Evolutionary conservation across 805 yeast genomes (phyloP).

Genomic region (Saccharomycopsis sp.): DNA sequence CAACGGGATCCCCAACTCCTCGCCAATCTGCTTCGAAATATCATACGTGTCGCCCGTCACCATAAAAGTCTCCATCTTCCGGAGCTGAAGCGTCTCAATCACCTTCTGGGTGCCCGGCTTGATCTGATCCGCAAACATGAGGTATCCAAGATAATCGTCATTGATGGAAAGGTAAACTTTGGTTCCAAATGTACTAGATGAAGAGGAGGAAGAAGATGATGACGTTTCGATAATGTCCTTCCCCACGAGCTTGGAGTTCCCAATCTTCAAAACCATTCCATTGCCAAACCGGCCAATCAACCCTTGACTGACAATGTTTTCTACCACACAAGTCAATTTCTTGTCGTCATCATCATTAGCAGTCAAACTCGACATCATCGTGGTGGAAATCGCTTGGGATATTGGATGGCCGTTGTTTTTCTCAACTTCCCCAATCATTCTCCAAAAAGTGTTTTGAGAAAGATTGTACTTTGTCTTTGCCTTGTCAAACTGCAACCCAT

Average conservation of each 20-base stretch:
- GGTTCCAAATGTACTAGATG: slow-evolving; percentile 19
- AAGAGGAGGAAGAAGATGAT: slow-evolving; percentile 3
- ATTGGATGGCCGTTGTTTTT: slow-evolving; percentile 74
- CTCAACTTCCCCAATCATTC: slow-evolving; percentile 39
- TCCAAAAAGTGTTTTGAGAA: slow-evolving; percentile 17
- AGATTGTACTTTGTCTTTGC: not conserved
- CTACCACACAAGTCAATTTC: too few species aligned
- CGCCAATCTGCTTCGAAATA: slow-evolving; percentile 59
- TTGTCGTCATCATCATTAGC: too few species aligned
- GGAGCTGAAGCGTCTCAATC: slow-evolving; percentile 40
- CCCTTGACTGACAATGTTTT: slow-evolving; percentile 33
- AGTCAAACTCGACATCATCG: slow-evolving; percentile 18
- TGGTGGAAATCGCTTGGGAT: not conserved
- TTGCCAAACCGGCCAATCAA: slow-evolving; percentile 25
- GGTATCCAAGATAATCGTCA: slow-evolving; percentile 48
- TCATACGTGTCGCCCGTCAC: slow-evolving; percentile 77
- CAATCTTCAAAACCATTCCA: slow-evolving; percentile 33
- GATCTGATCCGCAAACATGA: slow-evolving; percentile 60
- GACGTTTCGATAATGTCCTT: not conserved
- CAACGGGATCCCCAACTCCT: slow-evolving; percentile 53
- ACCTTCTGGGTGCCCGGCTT: slow-evolving; percentile 58
- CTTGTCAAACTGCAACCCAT: slow-evolving; percentile 31
- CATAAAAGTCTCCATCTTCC: slow-evolving; percentile 63
- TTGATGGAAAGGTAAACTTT: slow-evolving; percentile 44
- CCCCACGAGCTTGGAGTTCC: slow-evolving; percentile 39